These are phyloP conservation scores for Citrus australasica DNA, from an alignment of 345 rosid species.

Conservation along the genomic window DNA sequence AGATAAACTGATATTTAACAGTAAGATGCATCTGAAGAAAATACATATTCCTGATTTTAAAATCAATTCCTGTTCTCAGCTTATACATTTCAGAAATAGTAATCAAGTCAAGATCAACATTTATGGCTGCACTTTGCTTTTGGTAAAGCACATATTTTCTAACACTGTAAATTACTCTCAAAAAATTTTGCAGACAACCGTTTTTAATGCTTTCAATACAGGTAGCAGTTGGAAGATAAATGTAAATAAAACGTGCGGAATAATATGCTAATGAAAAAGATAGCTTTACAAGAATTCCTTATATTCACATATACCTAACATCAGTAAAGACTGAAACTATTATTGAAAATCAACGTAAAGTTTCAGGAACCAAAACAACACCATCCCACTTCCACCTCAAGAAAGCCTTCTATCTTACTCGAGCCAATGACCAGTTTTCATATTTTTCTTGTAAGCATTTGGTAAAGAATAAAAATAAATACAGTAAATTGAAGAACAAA, in stretches of 20 bases:
- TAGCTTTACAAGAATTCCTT: not conserved
- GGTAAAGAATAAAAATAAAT: not conserved
- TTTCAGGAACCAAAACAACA: not conserved
- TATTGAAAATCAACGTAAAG: not conserved
- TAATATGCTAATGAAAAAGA: not conserved
- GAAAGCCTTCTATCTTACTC: not conserved
- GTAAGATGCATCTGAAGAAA: no score
- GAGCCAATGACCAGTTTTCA: not conserved
- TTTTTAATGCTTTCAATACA: not conserved
- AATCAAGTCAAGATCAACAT: not conserved
- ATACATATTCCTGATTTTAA: no score
- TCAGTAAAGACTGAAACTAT: not conserved
- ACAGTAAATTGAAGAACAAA: not conserved
- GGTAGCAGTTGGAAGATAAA: not conserved
- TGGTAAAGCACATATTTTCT: not conserved
- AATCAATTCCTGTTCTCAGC: not conserved
- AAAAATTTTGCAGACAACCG: not conserved
- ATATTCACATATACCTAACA: not conserved
- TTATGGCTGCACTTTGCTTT: not conserved
- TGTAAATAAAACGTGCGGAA: not conserved
- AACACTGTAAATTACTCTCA: not conserved
- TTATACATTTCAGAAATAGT: not conserved
- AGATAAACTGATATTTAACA: no score
- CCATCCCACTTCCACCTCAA: not conserved
- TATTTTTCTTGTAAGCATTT: not conserved